phyloP scores from a whole-genome alignment of 768 basidiomycete genomes.

The Hypsizygus marmoreus region DNA sequence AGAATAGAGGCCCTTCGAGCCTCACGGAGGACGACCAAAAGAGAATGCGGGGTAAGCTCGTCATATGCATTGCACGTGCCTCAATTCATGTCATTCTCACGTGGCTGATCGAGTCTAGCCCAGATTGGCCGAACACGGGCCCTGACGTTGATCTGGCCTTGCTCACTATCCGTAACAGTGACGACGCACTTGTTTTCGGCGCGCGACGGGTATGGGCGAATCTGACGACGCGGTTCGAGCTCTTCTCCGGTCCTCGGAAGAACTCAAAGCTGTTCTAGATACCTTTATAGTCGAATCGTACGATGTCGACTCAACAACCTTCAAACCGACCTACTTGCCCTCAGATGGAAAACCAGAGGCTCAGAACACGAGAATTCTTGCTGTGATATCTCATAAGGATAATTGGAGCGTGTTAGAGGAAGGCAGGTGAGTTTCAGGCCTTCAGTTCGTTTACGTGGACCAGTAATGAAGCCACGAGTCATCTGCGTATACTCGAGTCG shows the following conservation, averaged over 20 bases:
- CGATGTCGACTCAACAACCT: neutral
- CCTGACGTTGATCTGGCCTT: too few species aligned
- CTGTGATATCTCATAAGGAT: constrained; percentile 51
- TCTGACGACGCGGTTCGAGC: constrained; percentile 14
- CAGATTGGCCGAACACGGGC: too few species aligned
- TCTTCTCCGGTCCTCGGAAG: constrained; percentile 39
- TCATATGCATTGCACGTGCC: too few species aligned
- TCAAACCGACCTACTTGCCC: neutral
- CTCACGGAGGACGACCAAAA: too few species aligned
- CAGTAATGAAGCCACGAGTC: constrained; percentile 2
- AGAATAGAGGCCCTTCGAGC: too few species aligned
- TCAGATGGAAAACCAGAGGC: constrained; percentile 13
- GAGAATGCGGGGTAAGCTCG: too few species aligned
- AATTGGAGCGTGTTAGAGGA: constrained; percentile 47
- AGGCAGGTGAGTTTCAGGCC: constrained; percentile 46
- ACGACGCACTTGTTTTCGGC: too few species aligned
- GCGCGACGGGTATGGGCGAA: too few species aligned
- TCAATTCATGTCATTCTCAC: too few species aligned
- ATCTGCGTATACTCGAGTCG: neutral
- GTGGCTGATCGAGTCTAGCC: too few species aligned
- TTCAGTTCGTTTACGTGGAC: constrained; percentile 6
- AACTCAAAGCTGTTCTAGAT: constrained; percentile 44
- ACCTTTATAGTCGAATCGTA: constrained; percentile 27
- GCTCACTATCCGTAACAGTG: too few species aligned
- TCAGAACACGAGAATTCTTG: constrained; percentile 41